A percentile compares a stretch with the other conserved stretches of the same genome.
Evolutionary conservation across 306 rosid species (phyloP).

Genomic region (Coriaria nepalensis): DNA sequence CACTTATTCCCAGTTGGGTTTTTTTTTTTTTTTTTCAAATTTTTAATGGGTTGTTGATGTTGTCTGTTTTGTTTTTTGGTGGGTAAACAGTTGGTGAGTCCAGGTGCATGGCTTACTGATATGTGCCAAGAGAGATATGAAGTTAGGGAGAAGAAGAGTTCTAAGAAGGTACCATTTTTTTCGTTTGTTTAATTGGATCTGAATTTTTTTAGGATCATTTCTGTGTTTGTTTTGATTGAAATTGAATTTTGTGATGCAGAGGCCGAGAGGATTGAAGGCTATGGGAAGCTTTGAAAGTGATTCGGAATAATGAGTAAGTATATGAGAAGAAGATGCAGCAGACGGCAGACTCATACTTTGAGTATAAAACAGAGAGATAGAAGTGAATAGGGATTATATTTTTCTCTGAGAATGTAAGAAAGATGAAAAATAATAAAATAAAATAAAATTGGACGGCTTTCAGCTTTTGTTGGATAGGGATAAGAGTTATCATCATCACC

Average conservation of each 20-base stretch:
- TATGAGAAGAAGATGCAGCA: neutral
- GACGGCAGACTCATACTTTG: neutral
- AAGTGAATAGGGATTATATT: too few species aligned
- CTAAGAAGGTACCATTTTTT: conserved; percentile 41
- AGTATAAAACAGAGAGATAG: too few species aligned
- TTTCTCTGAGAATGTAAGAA: neutral
- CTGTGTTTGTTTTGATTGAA: neutral
- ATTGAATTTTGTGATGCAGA: conserved; percentile 26
- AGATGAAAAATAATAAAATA: too few species aligned
- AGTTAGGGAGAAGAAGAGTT: conserved; percentile 77
- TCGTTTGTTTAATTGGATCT: neutral
- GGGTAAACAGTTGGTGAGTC: conserved; percentile 55
- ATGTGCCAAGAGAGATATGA: conserved; percentile 90
- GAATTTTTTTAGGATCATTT: neutral
- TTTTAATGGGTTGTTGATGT: conserved; percentile 2
- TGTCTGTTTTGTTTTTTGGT: conserved; percentile 3
- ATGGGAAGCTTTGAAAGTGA: conserved; percentile 74
- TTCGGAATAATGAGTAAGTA: conserved; percentile 31
- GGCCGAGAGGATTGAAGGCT: conserved; percentile 72
- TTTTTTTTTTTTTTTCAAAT: neutral
- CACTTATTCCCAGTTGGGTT: too few species aligned
- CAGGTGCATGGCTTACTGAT: conserved; percentile 82
- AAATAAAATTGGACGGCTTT: too few species aligned
- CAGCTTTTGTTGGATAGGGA: too few species aligned
- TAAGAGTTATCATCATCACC: too few species aligned